Percentiles rank a stretch among this genome's conserved stretches.
Evolutionary conservation across 2,329 filamentous ascomycete species (phyloP).

Genomic region (Plenodomus tracheiphilus): DNA sequence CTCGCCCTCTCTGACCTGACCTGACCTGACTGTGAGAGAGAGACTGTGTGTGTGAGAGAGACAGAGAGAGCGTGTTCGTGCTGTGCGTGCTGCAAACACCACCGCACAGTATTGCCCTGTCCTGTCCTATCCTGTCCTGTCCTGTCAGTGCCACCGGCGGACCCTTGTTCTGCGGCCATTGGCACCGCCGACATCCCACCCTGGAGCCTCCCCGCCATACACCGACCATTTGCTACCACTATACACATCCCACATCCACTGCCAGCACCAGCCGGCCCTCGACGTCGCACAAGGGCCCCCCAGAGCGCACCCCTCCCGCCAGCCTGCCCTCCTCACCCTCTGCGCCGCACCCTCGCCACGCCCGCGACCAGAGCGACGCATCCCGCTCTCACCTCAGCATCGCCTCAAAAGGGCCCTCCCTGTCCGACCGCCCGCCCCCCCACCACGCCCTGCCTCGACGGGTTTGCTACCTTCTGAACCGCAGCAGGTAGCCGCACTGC

Average conservation of each 20-base stretch:
- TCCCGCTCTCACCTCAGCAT: constrained; percentile 25
- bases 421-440: constrained; percentile 4
- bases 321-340: constrained; percentile 10
- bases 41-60: too few relatives aligned
- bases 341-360: constrained; percentile 5
- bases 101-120: too few relatives aligned
- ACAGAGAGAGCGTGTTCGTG: too few relatives aligned
- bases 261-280: constrained; percentile 18
- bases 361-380: constrained; percentile 5
- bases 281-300: constrained; percentile 27
- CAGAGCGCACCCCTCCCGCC: constrained; percentile 12
- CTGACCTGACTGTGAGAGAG: too few relatives aligned
- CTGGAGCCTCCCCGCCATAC: constrained; percentile 34
- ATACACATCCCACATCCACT: constrained; percentile 27
- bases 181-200: constrained; percentile 23
- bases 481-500: constrained; percentile 13
- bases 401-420: constrained; percentile 32
- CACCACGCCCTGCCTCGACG: constrained; percentile 12
- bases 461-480: constrained; percentile 22
- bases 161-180: constrained; percentile 8
- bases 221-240: constrained; percentile 23
- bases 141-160: too few relatives aligned
- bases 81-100: constrained; percentile 8
- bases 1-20: too few relatives aligned
- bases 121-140: too few relatives aligned